Percentiles rank a stretch among this genome's conserved stretches.
Evolutionary conservation across 2,329 filamentous ascomycete genomes (phyloP).

Genomic region (Endoconidiophora laricicola): DNA sequence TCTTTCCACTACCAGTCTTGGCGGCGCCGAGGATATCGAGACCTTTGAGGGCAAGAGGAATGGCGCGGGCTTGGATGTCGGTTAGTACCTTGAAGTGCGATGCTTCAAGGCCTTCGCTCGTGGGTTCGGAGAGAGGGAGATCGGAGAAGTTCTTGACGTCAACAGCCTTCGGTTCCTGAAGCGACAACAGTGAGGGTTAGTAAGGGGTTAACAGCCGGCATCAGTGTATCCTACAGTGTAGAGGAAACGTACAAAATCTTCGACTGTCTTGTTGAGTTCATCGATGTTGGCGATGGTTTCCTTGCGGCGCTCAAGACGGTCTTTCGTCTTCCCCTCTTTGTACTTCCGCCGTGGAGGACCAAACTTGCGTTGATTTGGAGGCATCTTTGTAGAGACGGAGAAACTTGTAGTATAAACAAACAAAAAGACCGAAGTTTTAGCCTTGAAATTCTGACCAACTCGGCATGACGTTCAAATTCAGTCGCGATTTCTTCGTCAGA

Average conservation of each 20-base stretch:
- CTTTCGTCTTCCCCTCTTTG: constrained; percentile 13
- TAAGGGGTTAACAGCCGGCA: background rate
- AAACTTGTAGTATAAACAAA: background rate
- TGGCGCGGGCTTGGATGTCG: constrained; percentile 79
- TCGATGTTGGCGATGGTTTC: constrained; percentile 25
- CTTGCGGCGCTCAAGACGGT: constrained; percentile 20
- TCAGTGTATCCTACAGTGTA: background rate
- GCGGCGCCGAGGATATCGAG: constrained; percentile 83
- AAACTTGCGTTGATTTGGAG: constrained; percentile 7
- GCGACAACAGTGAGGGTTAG: background rate
- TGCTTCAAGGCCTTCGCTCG: constrained; percentile 59
- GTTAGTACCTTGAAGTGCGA: constrained; percentile 84
- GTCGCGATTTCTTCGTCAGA: background rate
- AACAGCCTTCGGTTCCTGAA: constrained; percentile 41
- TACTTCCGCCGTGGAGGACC: constrained; percentile 10
- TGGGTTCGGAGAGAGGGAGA: constrained; percentile 71
- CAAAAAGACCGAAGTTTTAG: background rate
- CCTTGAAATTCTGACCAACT: background rate
- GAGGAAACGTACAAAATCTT: constrained; percentile 23
- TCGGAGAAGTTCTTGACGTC: constrained; percentile 58
- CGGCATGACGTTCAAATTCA: background rate
- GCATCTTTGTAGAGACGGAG: constrained; percentile 2
- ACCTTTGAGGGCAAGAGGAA: constrained; percentile 73
- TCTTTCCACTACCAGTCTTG: constrained; percentile 92
- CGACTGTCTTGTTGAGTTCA: constrained; percentile 23